Evolutionary conservation across 2,329 filamentous ascomycete species (phyloP), one percentile per base, ranked within the genome.

Genomic region (Gremmenia infestans): DNA sequence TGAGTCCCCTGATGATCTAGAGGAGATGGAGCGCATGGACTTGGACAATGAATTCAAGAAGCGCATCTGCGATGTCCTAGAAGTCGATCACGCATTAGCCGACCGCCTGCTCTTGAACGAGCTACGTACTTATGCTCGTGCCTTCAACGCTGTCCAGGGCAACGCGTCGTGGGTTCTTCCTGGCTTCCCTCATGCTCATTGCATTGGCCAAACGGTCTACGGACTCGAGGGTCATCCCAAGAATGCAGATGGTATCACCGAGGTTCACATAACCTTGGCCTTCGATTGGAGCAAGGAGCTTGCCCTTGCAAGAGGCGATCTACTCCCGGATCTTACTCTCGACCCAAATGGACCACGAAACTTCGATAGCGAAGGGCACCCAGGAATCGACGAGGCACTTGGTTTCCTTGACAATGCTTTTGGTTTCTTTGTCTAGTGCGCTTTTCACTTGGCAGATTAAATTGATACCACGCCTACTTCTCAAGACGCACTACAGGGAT

Each of bases 81-180:
- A 36, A 4, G 37, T 63, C 9, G 25, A 55, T 25, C 9, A 9
- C 3, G 12, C 42, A 7, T 17, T 50, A 5, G 15, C 49, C 12
- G 11, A 36, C 5, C 2, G 39, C 3, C 57, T 52, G 17, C 47
- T 23, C 2, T 49, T 63, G 0, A 32, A 55, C 1, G 37, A 62
- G n/a, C 53, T 63, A 5, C 54, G 62, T 22, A 36, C 19, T 2
- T 64, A 64, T 48, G 62, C 60, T 9, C 52, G 62, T 23, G 60
- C 58, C 2, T 63, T 58, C 46, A 60, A 64, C 45, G 9, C 17
- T 0, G 36, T 48, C 17, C 50, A 46, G 12, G 14, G 17, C 2
- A 22, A 40, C 22, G 1, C 32, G 0, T 22, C 15, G 2, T 47
- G 43, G 46, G 12, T 42, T 17, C 9, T 40, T 3, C 9, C 14